phyloP scores from a whole-genome alignment of 2,329 filamentous ascomycete species.

The Aspergillus intermedius region DNA sequence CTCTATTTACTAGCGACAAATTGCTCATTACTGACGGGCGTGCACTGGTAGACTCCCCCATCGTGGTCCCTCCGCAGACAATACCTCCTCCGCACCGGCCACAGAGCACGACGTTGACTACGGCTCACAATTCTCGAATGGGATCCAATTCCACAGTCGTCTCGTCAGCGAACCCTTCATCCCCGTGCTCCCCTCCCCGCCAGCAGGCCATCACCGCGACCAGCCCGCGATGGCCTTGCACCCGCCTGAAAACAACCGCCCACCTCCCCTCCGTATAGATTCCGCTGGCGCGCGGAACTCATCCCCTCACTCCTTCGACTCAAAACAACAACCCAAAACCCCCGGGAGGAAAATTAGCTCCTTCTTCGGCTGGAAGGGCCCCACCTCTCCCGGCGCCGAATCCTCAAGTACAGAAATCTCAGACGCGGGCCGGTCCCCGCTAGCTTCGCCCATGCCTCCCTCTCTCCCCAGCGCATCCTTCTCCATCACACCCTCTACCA shows the following conservation, averaged over 20 bases:
- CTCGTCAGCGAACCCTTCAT: slow-evolving; percentile 40
- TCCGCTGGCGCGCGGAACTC: slow-evolving; percentile 27
- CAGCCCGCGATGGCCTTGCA: slow-evolving; percentile 40
- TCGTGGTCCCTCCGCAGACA: slow-evolving; percentile 27
- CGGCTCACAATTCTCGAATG: slow-evolving; percentile 31
- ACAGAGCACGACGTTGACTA: slow-evolving; percentile 23
- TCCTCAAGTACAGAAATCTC: slow-evolving; percentile 59
- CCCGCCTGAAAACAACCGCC: slow-evolving; percentile 30
- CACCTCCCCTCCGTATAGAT: slow-evolving; percentile 41
- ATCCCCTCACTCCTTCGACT: slow-evolving; percentile 27
- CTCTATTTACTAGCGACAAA: neutral
- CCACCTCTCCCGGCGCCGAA: slow-evolving; percentile 49
- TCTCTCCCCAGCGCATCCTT: slow-evolving; percentile 27
- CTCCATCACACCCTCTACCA: slow-evolving; percentile 35
- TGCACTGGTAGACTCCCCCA: slow-evolving; percentile 32
- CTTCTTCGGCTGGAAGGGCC: slow-evolving; percentile 61
- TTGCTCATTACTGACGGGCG: neutral
- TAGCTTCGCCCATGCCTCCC: slow-evolving; percentile 48
- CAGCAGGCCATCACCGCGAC: slow-evolving; percentile 41
- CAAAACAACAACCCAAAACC: slow-evolving; percentile 43
- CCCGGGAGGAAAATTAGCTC: slow-evolving; percentile 55
- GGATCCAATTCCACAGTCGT: slow-evolving; percentile 32
- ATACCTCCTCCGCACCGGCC: slow-evolving; percentile 20
- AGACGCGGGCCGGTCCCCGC: slow-evolving; percentile 52
- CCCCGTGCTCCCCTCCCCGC: slow-evolving; percentile 67